Conservation (phyloP, 768 basidiomycete genomes). For the Piloderma croceum region DNA sequence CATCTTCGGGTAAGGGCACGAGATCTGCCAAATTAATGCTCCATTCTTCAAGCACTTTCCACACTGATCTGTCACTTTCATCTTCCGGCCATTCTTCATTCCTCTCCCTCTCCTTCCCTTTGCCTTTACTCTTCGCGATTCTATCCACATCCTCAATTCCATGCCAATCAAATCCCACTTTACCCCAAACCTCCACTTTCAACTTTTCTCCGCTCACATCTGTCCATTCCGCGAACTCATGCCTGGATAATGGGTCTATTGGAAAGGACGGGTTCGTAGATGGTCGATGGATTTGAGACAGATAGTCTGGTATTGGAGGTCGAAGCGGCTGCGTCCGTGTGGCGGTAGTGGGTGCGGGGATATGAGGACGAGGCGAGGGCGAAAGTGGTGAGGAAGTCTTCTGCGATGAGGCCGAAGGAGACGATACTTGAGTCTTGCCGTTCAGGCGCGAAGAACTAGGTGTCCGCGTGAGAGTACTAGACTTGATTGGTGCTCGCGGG, state of each 20-base stretch:
- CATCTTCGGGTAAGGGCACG: constrained; percentile 55
- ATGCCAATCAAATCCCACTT: no score
- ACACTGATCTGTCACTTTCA: constrained; percentile 30
- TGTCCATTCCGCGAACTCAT: constrained; percentile 50
- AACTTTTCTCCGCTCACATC: constrained; percentile 49
- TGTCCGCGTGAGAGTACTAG: constrained; percentile 9
- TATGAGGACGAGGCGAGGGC: constrained; percentile 17
- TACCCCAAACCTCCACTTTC: constrained; percentile 57
- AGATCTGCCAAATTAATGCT: constrained; percentile 54
- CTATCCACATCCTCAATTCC: constrained; percentile 14
- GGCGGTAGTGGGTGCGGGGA: constrained; percentile 2
- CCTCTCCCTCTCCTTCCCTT: constrained; percentile 44
- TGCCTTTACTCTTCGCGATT: constrained; percentile 22
- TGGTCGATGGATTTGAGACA: constrained; percentile 74
- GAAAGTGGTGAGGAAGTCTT: not conserved
- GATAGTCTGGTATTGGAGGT: constrained; percentile 49
- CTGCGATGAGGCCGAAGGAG: constrained; percentile 10
- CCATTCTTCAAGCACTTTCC: constrained; percentile 69
- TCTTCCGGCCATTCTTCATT: constrained; percentile 10
- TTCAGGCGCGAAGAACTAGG: no score
- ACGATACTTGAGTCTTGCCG: constrained; percentile 21
- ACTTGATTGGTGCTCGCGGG: constrained; percentile 10
- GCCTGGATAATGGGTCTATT: constrained; percentile 45
- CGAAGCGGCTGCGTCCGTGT: constrained; percentile 11
- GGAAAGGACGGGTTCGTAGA: constrained; percentile 80